Conservation (phyloP, 352 stramenopile species). For the Globisporangium cederbergense region DNA sequence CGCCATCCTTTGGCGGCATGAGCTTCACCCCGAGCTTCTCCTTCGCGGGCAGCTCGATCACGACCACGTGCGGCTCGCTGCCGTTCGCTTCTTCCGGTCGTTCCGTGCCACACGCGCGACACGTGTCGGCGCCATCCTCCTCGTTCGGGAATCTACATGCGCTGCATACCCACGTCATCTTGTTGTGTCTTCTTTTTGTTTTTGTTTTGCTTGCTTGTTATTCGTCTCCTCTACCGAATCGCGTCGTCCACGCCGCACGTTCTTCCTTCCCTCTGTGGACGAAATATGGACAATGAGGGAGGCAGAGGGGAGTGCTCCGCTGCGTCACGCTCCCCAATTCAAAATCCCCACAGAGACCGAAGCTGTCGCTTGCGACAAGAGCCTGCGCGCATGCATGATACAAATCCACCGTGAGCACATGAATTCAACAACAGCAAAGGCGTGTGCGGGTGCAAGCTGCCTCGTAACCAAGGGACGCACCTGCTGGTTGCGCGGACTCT, state of each 20-base stretch:
- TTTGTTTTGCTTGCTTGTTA: not conserved
- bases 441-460: not conserved
- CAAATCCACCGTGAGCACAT: not conserved
- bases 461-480: not conserved
- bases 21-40: constrained; percentile 86
- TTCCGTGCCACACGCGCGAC: constrained; percentile 59
- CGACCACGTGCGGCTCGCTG: constrained; percentile 42
- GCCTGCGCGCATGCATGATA: not conserved
- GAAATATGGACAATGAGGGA: constrained; percentile 4
- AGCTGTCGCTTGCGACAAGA: not conserved
- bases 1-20: constrained; percentile 76
- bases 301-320: not conserved
- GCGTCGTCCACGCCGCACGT: constrained; percentile 4
- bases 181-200: not conserved
- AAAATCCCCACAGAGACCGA: not conserved
- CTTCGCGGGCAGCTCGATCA: constrained; percentile 81
- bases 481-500: not conserved
- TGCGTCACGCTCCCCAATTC: constrained; percentile 1
- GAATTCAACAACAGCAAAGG: not conserved
- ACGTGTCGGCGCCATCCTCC: constrained; percentile 51
- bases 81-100: constrained; percentile 23
- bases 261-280: constrained; percentile 5
- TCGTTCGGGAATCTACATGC: constrained; percentile 65
- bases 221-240: not conserved
- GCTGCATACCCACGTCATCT: constrained; percentile 61